Evolutionary conservation across 768 basidiomycete genomes (phyloP), one percentile per base, ranked within the genome.

Genomic region (Rickenella mellea): DNA sequence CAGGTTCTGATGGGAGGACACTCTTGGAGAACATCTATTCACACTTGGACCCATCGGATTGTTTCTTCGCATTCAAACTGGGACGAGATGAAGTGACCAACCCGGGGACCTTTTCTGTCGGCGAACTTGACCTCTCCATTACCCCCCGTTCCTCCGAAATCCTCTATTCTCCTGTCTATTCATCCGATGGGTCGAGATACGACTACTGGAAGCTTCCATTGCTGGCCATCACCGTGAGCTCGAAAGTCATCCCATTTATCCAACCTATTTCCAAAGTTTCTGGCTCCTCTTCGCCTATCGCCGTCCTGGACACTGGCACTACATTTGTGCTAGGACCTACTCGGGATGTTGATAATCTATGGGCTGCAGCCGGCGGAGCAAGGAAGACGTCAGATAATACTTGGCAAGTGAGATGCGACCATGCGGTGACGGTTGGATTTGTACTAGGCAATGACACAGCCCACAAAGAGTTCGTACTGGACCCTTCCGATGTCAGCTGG

Each of bases 241-340:
- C 17, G 14, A 20, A 44, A 22, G 60, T 61, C 6, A 53, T 56
- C 19, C 35, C 54, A 0, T 60, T 80, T 27, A 41, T 55, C 0
- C 53, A 78, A 14, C 68, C 74, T 2, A 43, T 52, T 12, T 76
- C 78, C 12, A 66, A 67, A 42, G 60, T 76, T 21, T 54, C 49
- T 4, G 65, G 65, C 15, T 62, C 71, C 19, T 37, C 56, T 10
- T 49, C 60, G 2, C 66, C 69, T 0, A 69, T 81, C 38, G 78
- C 71, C 3, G 70, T 83, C 20, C 65, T 81, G 21, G 81, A 83
- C 51, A 77, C 77, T 20, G 78, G 78, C 3, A 76, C 74, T 20
- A 76, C 74, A 4, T 64, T 76, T 41, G 63, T 78, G 20, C 62
- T 77, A 5, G 76, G 73, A 4, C 78, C 78, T 5, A 55, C 66